phyloP scores from a whole-genome alignment of 2,329 filamentous ascomycete genomes.

The Xylaria hypoxylon region DNA sequence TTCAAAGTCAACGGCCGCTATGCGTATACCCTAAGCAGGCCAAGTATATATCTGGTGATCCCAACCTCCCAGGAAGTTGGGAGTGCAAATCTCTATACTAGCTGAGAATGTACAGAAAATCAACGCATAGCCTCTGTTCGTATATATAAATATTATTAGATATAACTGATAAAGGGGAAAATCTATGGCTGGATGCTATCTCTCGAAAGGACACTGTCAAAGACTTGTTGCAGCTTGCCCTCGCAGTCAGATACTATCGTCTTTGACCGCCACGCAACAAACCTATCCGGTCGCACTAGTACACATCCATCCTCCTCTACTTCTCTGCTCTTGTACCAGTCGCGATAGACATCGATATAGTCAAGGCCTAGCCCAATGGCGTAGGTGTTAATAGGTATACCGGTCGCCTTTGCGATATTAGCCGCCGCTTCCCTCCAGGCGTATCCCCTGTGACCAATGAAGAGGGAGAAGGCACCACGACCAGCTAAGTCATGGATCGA shows the following conservation, averaged over 20 bases:
- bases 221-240: conserved; percentile 41
- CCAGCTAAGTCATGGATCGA: conserved; percentile 72
- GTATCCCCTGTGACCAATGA: conserved; percentile 67
- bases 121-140: not conserved
- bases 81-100: conserved; percentile 44
- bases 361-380: conserved; percentile 69
- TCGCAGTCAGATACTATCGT: conserved; percentile 35
- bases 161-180: not conserved
- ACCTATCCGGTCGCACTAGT: conserved; percentile 68
- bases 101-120: not conserved
- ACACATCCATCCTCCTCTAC: conserved; percentile 69
- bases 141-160: not conserved
- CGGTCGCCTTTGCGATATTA: conserved; percentile 53
- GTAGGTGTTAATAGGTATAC: conserved; percentile 61
- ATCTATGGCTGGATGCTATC: conserved; percentile 13
- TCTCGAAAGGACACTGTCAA: conserved; percentile 39
- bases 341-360: conserved; percentile 71
- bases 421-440: conserved; percentile 64
- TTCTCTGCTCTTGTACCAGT: conserved; percentile 66
- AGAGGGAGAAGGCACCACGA: conserved; percentile 62
- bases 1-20: conserved; percentile 47
- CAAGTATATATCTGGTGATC: conserved; percentile 45
- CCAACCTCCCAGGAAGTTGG: conserved; percentile 43
- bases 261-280: conserved; percentile 64
- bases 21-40: conserved; percentile 49